Base-by-base conservation (phyloP, 768 basidiomycete genomes). In the Lactarius quietus region DNA sequence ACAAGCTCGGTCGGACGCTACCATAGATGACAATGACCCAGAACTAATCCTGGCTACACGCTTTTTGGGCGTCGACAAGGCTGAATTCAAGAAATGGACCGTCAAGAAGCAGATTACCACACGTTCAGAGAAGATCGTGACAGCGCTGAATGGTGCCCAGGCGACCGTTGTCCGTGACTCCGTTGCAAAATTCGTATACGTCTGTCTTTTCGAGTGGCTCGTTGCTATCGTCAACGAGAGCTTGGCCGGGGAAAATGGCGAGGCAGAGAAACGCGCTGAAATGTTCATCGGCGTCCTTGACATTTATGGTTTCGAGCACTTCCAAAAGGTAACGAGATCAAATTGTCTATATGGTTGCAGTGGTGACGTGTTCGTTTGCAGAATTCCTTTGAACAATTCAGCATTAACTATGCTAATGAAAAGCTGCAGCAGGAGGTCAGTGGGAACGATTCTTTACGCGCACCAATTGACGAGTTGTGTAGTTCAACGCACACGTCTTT, bases 401-500 rank as follows among this genome's bases (percentile, higher is more conserved):
- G 95, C 76, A 99, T 99, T 80, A 99, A 99, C 74, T 99, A 98
- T 74, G 97, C 97, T 28, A 99, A 99, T 73, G 97, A 95, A 76
- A 95, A 95, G 77, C 77, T 98, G 54, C 97, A 99, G 72, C 97
- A 98, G 76, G 95, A 98, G 87, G 94, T 92, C 70, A 56, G 81
- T 65, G n/a, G 3, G 31, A 39, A 36, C 26, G 23, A 26, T 17
- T 3, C 23, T 23, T 52, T 33, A 9, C 31, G 9, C 3, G 1
- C 55, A 6, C 57, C 60, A 18, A 23, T 57, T 67, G 45, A 62
- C 67, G 4, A 35, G 20, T 6, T 20, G 14, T 63, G 8, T 69
- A 97, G 92, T 99, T 99, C 81, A 98, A 98, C 72, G 97, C 96
- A 1, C 97, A 99, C 74, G 97, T 99, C 57, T 95, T 94, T 85